Evolutionary conservation across 495 filamentous ascomycete genomes (phyloP).

Genomic region (Clavariopsis aquatica): DNA sequence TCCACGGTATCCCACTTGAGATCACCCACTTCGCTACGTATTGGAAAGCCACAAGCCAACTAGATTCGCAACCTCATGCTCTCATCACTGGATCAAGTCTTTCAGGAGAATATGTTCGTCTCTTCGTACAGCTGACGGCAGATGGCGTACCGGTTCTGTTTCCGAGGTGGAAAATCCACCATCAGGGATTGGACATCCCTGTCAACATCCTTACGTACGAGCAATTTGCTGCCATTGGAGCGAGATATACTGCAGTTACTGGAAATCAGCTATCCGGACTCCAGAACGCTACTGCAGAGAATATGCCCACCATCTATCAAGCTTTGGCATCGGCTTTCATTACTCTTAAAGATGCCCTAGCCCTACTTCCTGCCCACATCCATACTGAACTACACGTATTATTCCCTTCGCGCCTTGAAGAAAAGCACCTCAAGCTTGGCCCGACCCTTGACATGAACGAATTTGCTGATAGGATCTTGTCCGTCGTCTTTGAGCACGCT

Average conservation of each 20-base stretch:
- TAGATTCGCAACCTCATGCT: conserved; percentile 77
- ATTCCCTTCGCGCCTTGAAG: conserved; percentile 74
- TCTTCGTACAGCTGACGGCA: conserved; percentile 86
- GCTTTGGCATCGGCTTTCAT: conserved; percentile 72
- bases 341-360: conserved; percentile 72
- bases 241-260: conserved; percentile 46
- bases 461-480: conserved; percentile 80
- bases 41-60: conserved; percentile 95
- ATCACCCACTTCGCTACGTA: conserved; percentile 98
- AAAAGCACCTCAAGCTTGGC: conserved; percentile 63
- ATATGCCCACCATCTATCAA: conserved; percentile 66
- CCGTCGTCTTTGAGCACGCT: conserved; percentile 88
- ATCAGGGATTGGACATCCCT: conserved; percentile 77
- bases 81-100: conserved; percentile 94
- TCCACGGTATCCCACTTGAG: conserved; percentile 88
- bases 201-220: conserved; percentile 69
- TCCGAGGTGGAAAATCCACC: conserved; percentile 75
- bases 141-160: conserved; percentile 86
- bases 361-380: conserved; percentile 69
- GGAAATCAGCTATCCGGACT: conserved; percentile 51
- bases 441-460: conserved; percentile 81
- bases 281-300: conserved; percentile 49
- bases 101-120: conserved; percentile 85
- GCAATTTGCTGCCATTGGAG: conserved; percentile 71
- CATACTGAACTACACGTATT: conserved; percentile 85